These are phyloP conservation scores for Calonectria pteridis DNA, from an alignment of 2,329 filamentous ascomycete species.

Conservation along the genomic window DNA sequence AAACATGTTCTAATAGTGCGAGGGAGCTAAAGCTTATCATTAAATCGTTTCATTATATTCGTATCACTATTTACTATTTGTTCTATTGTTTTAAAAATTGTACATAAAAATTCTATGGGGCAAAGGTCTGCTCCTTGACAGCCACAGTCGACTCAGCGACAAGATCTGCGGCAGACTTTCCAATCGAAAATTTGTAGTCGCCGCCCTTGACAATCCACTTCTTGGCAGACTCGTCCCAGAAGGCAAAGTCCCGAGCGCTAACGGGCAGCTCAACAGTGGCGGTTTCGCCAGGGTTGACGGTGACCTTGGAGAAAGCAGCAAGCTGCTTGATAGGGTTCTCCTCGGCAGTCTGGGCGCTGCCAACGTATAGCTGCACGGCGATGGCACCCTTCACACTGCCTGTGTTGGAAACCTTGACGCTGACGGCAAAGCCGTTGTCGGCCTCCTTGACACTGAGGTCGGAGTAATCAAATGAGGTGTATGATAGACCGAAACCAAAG, in stretches of 20 bases:
- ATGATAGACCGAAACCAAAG: constrained; percentile 68
- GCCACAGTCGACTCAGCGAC: constrained; percentile 37
- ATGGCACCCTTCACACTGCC: constrained; percentile 63
- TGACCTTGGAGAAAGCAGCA: constrained; percentile 74
- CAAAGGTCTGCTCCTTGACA: constrained; percentile 37
- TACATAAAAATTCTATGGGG: constrained; percentile 20
- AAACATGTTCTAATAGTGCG: neutral
- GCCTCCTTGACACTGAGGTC: constrained; percentile 57
- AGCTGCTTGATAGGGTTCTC: constrained; percentile 68
- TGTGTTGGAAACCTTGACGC: constrained; percentile 68
- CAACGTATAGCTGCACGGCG: constrained; percentile 69
- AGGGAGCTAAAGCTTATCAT: neutral
- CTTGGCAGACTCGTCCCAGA: constrained; percentile 42
- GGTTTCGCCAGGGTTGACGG: constrained; percentile 44
- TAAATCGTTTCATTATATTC: neutral
- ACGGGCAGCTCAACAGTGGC: constrained; percentile 39
- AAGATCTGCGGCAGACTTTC: constrained; percentile 43
- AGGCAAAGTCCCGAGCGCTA: constrained; percentile 42
- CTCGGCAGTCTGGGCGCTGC: constrained; percentile 33
- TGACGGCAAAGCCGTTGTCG: constrained; percentile 56
- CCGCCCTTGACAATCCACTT: constrained; percentile 46
- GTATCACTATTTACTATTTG: neutral
- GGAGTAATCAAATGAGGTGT: constrained; percentile 69
- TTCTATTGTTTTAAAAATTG: neutral
- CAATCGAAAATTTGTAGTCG: constrained; percentile 46